Evolutionary conservation across 2,329 filamentous ascomycete species (phyloP), one percentile per base, ranked within the genome.

Genomic region (Penicillium sp.): DNA sequence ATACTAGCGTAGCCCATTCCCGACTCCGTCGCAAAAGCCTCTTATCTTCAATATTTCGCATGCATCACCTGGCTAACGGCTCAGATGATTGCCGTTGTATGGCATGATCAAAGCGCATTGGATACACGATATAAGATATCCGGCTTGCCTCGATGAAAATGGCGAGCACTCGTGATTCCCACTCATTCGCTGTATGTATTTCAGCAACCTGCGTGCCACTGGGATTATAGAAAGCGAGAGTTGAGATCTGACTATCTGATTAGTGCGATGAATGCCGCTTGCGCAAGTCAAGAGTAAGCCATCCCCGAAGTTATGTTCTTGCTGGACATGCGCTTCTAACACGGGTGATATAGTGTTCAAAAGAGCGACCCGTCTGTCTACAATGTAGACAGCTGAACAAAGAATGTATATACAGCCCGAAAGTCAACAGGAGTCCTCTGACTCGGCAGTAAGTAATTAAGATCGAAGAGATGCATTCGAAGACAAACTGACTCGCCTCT

Each of bases 361-460:
- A 73, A 60, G 70, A 71, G 54, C 66, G 64, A 43, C 71, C 71
- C 29, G 57, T 58, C 40, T 74, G 71, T 50, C 52, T 64, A 29
- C 65, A 70, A 59, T 73, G 71, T 53, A 62, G 61, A 49, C 70
- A 72, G 47, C 53, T 72, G 43, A 64, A 65, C 46, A 71, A 70
- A 51, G 62, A 70, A 50, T 74, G 71, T 61, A 64, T 65, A 25
- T 74, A 74, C 55, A 73, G 71, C 46, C 70, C 69, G 2, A 72
- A 71, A 55, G 56, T 71, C n/a, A 64, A 64, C 35, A 62, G 71
- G 40, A 73, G 70, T 43, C 70, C 71, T 35, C 58, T 74, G 43
- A 74, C 71, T 28, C 61, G 71, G 50, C 69, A 72, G 68, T 72
- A 58, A 62, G 68, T 62, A 40, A 14, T 13, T 1, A 13, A 12